A percentile compares a stretch with the other conserved stretches of the same genome.
Conservation (phyloP, 495 filamentous ascomycete species). For the Podospora anserina region DNA sequence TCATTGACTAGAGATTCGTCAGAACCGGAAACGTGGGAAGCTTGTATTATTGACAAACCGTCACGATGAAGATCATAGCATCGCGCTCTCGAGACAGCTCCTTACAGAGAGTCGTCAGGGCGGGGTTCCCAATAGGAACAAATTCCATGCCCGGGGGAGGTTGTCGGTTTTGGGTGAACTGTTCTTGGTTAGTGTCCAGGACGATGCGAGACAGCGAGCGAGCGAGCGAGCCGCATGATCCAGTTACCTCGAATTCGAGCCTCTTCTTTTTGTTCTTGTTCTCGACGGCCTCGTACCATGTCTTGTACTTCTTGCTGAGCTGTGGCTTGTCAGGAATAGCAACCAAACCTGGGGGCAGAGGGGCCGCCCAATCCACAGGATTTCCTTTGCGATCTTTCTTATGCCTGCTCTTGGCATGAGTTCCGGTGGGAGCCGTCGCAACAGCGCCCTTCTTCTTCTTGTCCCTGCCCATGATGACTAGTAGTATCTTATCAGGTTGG, state of each 20-base stretch:
- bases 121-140: conserved; percentile 76
- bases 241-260: conserved; percentile 46
- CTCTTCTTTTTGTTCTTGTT: conserved; percentile 58
- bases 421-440: conserved; percentile 17
- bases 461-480: conserved; percentile 32
- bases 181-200: conserved; percentile 25
- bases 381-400: conserved; percentile 31
- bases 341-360: conserved; percentile 31
- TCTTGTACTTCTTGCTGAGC: conserved; percentile 48
- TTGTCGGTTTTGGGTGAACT: conserved; percentile 44
- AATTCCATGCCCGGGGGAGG: conserved; percentile 79
- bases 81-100: conserved; percentile 68
- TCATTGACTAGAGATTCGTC: conserved; percentile 13
- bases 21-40: conserved; percentile 15
- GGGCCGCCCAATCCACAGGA: conserved; percentile 32
- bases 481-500: neutral
- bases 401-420: conserved; percentile 36
- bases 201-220: neutral
- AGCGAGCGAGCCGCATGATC: neutral
- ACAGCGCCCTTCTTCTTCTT: conserved; percentile 26
- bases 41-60: conserved; percentile 51
- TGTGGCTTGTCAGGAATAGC: conserved; percentile 31
- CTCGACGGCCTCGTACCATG: conserved; percentile 53
- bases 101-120: conserved; percentile 72
- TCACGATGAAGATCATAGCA: conserved; percentile 71